Evolutionary conservation across 2,329 filamentous ascomycete genomes (phyloP).

Genomic region (Cladophialophora chaetospira): DNA sequence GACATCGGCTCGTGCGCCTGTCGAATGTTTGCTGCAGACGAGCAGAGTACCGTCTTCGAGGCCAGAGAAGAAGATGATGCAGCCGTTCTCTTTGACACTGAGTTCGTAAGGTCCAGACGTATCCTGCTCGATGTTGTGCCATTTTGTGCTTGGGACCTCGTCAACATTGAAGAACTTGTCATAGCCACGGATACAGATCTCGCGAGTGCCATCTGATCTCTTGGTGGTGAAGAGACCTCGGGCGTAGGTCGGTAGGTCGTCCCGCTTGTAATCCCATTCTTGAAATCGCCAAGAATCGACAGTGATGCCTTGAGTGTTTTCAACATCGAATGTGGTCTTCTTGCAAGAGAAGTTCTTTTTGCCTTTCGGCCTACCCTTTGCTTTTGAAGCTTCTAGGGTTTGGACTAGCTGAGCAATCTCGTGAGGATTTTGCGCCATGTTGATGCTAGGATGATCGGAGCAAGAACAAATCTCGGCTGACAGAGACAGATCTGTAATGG

Average conservation of each 20-base stretch:
- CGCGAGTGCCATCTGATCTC: constrained; percentile 63
- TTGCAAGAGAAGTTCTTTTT: constrained; percentile 71
- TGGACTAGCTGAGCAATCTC: constrained; percentile 68
- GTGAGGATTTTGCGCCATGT: constrained; percentile 70
- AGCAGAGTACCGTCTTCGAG: constrained; percentile 85
- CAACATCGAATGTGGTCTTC: constrained; percentile 75
- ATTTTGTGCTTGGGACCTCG: constrained; percentile 79
- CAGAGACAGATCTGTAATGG: too few relatives aligned
- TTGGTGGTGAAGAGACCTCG: constrained; percentile 89
- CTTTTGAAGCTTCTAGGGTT: constrained; percentile 60
- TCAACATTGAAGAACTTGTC: constrained; percentile 98
- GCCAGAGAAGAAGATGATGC: constrained; percentile 95
- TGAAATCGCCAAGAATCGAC: constrained; percentile 92
- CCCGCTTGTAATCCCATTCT: constrained; percentile 94
- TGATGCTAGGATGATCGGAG: constrained; percentile 16
- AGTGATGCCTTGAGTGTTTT: constrained; percentile 63
- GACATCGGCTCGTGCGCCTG: constrained; percentile 71
- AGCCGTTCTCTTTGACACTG: constrained; percentile 98
- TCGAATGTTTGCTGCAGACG: constrained; percentile 99
- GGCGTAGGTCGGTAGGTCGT: constrained; percentile 84
- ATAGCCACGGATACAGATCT: constrained; percentile 88
- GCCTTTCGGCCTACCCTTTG: constrained; percentile 47
- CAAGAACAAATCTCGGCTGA: too few relatives aligned
- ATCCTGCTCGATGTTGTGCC: constrained; percentile 72
- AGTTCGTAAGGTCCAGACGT: constrained; percentile 91